Conservation (phyloP, 2,329 filamentous ascomycete species). For the Sporothrix globosa region DNA sequence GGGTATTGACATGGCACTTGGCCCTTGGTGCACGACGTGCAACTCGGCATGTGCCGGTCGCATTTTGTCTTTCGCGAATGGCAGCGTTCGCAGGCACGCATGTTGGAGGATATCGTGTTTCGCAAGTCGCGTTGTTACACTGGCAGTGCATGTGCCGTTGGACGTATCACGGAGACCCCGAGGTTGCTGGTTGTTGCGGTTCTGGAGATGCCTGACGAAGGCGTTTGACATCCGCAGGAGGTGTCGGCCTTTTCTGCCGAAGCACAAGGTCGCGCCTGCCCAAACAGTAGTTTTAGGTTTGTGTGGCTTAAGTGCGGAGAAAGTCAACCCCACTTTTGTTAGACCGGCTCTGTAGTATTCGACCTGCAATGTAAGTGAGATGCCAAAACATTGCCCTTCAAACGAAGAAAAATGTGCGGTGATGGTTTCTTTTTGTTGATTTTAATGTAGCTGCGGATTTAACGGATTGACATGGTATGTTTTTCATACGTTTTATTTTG, state of each 20-base stretch:
- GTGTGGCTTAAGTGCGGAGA: too few relatives aligned
- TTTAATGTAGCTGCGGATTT: too few relatives aligned
- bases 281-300: too few relatives aligned
- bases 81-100: slow-evolving; percentile 29
- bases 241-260: slow-evolving; percentile 21
- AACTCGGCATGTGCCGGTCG: slow-evolving; percentile 24
- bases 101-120: slow-evolving; percentile 1
- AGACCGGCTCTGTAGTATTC: too few relatives aligned
- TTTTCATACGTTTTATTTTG: too few relatives aligned
- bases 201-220: neutral
- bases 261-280: neutral
- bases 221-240: neutral
- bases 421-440: too few relatives aligned
- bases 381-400: too few relatives aligned
- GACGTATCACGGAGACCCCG: neutral
- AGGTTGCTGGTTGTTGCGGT: neutral
- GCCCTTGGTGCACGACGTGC: slow-evolving; percentile 26
- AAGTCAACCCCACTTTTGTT: too few relatives aligned
- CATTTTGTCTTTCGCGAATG: slow-evolving; percentile 27
- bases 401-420: too few relatives aligned
- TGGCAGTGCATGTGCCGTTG: neutral
- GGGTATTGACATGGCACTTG: slow-evolving; percentile 27
- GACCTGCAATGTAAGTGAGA: too few relatives aligned
- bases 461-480: too few relatives aligned
- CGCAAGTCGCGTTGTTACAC: neutral